Base-by-base conservation (phyloP, 2,329 filamentous ascomycete genomes). In the Aspergillus fumigatiaffinis region DNA sequence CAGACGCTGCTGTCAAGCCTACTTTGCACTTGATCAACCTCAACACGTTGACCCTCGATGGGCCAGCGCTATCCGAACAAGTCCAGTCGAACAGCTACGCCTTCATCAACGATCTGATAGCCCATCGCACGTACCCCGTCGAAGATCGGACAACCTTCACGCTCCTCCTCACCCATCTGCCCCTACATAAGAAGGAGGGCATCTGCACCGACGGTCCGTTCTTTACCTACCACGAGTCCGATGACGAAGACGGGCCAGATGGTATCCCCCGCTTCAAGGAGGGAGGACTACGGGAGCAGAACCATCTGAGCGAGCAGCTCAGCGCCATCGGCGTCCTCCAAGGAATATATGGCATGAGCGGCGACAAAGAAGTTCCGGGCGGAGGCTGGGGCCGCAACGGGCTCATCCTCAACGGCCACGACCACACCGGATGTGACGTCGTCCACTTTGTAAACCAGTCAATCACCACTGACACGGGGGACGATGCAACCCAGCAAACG, bases 31-130 rank as follows among this genome's bases (percentile, higher is more conserved):
- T 99, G 56, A 79, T 97, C 29, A 84, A 95, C 38, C 81, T 99
- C 62, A 99, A 99, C 75, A 88, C 91, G 55, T 91, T 99, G 84
- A 95, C 96, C 67, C 84, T 99, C 41, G 94, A 99, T 73, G 89
- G 87, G 0, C 94, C 94, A 0, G 91, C 89, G 4, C 79, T 84
- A 42, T 83, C 85, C 20, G 67, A 78, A 3, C 79, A 83, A 2
- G 80, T 96, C 3, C 91, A 96, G 70, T 81, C 87, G 58, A 79
- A 87, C 51, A 94, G 90, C 0, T 95, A 96, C 73, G 70, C 79
- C 28, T 96, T 95, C 20, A 73, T 88, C 56, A 84, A 84, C 42
- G 78, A 80, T 35, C 77, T 89, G 9, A 82, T 81, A 17, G 77
- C 77, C 0, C 79, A 87, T 60, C 84, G 85, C 0, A 77, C 79